Conservation (phyloP, 2,329 filamentous ascomycete genomes). For the Colletotrichum kahawae region DNA sequence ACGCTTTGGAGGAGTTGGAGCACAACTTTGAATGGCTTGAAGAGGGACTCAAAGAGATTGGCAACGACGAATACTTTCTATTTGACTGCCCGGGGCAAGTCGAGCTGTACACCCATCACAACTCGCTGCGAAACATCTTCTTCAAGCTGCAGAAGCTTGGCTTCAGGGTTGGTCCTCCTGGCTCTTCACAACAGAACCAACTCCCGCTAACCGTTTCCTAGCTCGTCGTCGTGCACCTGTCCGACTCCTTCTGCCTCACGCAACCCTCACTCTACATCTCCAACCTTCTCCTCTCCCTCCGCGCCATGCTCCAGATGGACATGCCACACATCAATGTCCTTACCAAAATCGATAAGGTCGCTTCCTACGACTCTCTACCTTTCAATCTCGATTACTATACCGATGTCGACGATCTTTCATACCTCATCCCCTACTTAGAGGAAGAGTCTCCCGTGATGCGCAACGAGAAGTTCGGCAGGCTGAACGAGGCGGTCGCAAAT, state of each 20-base stretch:
- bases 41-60: slow-evolving; percentile 77
- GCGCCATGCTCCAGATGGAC: slow-evolving; percentile 98
- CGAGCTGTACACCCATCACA: slow-evolving; percentile 95
- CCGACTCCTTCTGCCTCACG: slow-evolving; percentile 92
- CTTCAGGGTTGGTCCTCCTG: slow-evolving; percentile 74
- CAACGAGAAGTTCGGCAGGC: slow-evolving; percentile 77
- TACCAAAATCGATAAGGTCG: slow-evolving; percentile 95
- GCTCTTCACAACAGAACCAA: background rate
- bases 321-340: slow-evolving; percentile 95
- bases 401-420: slow-evolving; percentile 90
- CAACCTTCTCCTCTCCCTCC: slow-evolving; percentile 88
- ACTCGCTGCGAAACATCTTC: slow-evolving; percentile 89
- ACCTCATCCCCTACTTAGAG: slow-evolving; percentile 81
- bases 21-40: slow-evolving; percentile 93
- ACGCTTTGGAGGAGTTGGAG: slow-evolving; percentile 94
- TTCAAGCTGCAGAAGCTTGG: slow-evolving; percentile 87
- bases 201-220: slow-evolving; percentile 40
- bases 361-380: slow-evolving; percentile 81
- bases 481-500: slow-evolving; percentile 87
- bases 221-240: slow-evolving; percentile 92
- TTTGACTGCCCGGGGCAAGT: slow-evolving; percentile 98
- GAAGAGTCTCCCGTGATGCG: slow-evolving; percentile 74
- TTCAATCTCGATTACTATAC: slow-evolving; percentile 99
- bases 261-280: slow-evolving; percentile 95
- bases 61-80: slow-evolving; percentile 83